Base-by-base conservation (phyloP, 176 grass and related monocot genomes). In the Cocos nucifera region DNA sequence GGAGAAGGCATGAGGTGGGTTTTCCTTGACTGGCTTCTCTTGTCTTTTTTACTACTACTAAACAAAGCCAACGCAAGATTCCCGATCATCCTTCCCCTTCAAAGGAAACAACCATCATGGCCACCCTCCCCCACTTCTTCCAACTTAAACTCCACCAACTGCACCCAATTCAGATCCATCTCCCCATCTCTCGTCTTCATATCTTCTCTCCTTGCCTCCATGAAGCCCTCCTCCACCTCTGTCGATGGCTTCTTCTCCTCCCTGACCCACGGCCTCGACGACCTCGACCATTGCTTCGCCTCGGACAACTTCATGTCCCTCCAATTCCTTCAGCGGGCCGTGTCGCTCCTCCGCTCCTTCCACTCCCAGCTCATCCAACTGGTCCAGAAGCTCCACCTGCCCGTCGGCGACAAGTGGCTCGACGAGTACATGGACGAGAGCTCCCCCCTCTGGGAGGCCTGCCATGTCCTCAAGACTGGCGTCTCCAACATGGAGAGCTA, bases 341-440 rank as follows among this genome's bases (percentile, higher is more conserved):
- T 62, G 18, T 29, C 60, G 17, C 17, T 62, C 60, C 60, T 62
- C 18, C 60, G 60, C 27, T 20, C 60, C 29, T 35, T 49, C 15
- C 27, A 62, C 19, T 62, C 60, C 29, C 60, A 62, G 30, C 60
- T 62, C 60, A 44, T 21, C 60, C 9, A 17, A 0, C 60, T 62
- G 60, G 60, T 62, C 30, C n/a, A 49, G 60, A 62, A 49, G 18
- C 60, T 62, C 60, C 60, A 44, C 60, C 60, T 62, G 32, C 60
- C 60, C 18, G n/a, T 26, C 32, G 60, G 60, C 30, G 60, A 62
- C 30, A 25, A 35, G 17, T 62, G 60, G 60, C 60, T 62, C n/a
- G 60, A 62, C 8, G 60, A 62, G 60, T 62, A 62, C 32, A 62
- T 62, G 60, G 60, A 62, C 30, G 60, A 62, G 21, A 62, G 60